These are phyloP conservation scores for Nyctanthes arbortristis DNA, from an alignment of 257 asterid genomes.

Conservation along the genomic window DNA sequence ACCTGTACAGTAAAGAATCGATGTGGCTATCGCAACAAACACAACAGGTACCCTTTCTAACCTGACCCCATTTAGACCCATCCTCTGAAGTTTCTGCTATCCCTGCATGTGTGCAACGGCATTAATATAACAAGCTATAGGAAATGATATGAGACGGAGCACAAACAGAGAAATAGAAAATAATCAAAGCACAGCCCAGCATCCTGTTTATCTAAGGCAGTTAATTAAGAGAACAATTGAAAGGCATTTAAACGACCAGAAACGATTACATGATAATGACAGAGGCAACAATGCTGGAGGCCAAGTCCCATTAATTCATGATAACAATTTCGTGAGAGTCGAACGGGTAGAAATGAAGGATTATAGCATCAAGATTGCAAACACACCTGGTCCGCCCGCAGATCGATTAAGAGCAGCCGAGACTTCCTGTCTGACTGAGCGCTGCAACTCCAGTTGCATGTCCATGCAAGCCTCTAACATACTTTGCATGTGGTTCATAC, in stretches of 20 bases:
- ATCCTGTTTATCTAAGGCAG: neutral
- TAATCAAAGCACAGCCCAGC: neutral
- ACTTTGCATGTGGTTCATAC: slow-evolving; percentile 96
- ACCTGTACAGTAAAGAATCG: slow-evolving; percentile 96
- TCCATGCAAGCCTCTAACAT: slow-evolving; percentile 99
- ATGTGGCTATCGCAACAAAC: slow-evolving; percentile 89
- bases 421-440: slow-evolving; percentile 93
- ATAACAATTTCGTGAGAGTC: neutral
- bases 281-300: too few species aligned
- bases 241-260: neutral
- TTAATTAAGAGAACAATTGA: neutral
- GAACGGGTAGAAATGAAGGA: neutral
- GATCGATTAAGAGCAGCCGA: slow-evolving; percentile 93
- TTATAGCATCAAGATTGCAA: slow-evolving; percentile 11
- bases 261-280: neutral
- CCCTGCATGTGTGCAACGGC: slow-evolving; percentile 40
- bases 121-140: slow-evolving; percentile 9
- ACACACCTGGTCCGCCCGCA: slow-evolving; percentile 71
- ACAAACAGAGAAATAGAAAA: neutral
- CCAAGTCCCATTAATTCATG: too few species aligned
- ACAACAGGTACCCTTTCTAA: slow-evolving; percentile 94
- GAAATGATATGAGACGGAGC: neutral
- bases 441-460: slow-evolving; percentile 97
- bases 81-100: slow-evolving; percentile 69
- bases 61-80: slow-evolving; percentile 81